These are phyloP conservation scores for Phaeotremella fagi DNA, from an alignment of 768 basidiomycete species.

Conservation along the genomic window DNA sequence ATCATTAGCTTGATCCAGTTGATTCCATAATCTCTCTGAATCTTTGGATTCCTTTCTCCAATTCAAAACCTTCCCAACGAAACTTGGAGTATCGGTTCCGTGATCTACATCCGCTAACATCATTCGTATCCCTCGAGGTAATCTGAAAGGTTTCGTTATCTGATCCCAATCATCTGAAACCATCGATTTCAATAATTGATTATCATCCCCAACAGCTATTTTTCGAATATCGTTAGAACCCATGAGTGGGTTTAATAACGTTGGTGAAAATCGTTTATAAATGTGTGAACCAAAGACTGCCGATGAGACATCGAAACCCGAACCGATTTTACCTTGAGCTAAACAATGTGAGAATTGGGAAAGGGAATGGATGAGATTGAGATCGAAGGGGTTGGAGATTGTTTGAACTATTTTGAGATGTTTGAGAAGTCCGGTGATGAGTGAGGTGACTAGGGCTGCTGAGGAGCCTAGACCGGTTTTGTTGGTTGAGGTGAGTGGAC, in stretches of 20 bases:
- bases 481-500: constrained; percentile 73
- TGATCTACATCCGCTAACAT: constrained; percentile 94
- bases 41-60: constrained; percentile 68
- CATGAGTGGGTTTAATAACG: constrained; percentile 48
- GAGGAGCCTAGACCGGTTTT: constrained; percentile 98
- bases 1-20: constrained; percentile 23
- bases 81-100: constrained; percentile 90
- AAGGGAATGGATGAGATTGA: constrained; percentile 73
- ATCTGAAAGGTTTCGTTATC: constrained; percentile 62
- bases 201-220: background rate
- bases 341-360: constrained; percentile 93
- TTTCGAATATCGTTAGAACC: background rate
- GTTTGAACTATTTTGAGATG: constrained; percentile 63
- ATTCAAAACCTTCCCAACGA: constrained; percentile 82
- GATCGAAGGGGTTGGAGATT: constrained; percentile 49
- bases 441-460: constrained; percentile 91
- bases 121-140: constrained; percentile 77
- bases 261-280: constrained; percentile 68
- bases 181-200: constrained; percentile 7
- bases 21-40: constrained; percentile 42
- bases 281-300: constrained; percentile 92
- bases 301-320: constrained; percentile 91
- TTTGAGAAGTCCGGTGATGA: constrained; percentile 76
- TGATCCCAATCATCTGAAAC: constrained; percentile 63
- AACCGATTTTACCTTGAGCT: constrained; percentile 96